Conservation (phyloP, 2,329 filamentous ascomycete genomes). For the Parastagonospora nodorum region DNA sequence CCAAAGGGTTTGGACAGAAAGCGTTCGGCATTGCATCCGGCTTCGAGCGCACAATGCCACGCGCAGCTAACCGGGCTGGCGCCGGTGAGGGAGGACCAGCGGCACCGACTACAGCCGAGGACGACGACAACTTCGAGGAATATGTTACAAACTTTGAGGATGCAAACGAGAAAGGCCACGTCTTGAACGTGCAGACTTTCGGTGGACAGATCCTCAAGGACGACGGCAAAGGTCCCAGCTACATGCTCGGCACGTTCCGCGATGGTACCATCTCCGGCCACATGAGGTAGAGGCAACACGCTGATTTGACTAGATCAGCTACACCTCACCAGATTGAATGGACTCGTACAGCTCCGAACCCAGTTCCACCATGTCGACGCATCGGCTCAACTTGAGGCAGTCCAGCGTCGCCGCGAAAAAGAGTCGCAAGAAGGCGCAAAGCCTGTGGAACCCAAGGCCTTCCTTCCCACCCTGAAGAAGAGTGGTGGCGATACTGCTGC, state of each 20-base stretch:
- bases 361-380: slow-evolving; percentile 95
- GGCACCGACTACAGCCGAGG: slow-evolving; percentile 53
- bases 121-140: slow-evolving; percentile 68
- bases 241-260: slow-evolving; percentile 92
- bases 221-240: slow-evolving; percentile 71
- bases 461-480: slow-evolving; percentile 86
- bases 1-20: slow-evolving; percentile 49
- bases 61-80: slow-evolving; percentile 31
- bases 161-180: slow-evolving; percentile 70
- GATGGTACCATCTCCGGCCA: slow-evolving; percentile 62
- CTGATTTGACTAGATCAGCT: slow-evolving; percentile 66
- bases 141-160: slow-evolving; percentile 60
- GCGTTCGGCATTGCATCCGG: slow-evolving; percentile 55
- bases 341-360: slow-evolving; percentile 85
- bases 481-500: slow-evolving; percentile 69
- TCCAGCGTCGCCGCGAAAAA: slow-evolving; percentile 47
- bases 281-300: neutral
- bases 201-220: slow-evolving; percentile 77
- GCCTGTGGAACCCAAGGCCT: slow-evolving; percentile 68
- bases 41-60: slow-evolving; percentile 46
- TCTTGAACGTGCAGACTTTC: slow-evolving; percentile 80
- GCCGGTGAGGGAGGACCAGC: slow-evolving; percentile 24
- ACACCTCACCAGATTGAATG: slow-evolving; percentile 81
- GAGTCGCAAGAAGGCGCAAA: slow-evolving; percentile 54
- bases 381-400: slow-evolving; percentile 70